A percentile compares a stretch with the other conserved stretches of the same genome.
phyloP scores from a whole-genome alignment of 208 protist species.

The Trypanosoma caninum region DNA sequence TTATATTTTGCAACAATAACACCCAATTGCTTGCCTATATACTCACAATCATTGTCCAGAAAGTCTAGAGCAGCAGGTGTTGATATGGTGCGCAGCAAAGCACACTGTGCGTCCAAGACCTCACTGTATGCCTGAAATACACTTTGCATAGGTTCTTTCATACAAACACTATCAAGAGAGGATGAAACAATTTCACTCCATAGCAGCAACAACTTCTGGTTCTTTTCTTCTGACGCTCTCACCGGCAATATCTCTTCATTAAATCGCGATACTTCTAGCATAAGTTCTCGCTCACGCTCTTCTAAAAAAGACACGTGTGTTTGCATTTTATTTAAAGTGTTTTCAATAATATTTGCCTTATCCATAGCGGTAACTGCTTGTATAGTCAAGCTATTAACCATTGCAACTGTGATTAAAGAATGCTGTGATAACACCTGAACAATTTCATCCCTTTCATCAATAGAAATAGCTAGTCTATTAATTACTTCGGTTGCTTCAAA shows the following conservation, averaged over 20 bases:
- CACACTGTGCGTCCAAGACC: conserved; percentile 12
- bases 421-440: conserved; percentile 3
- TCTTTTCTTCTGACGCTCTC: background rate
- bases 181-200: background rate
- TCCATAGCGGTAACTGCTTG: background rate
- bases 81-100: conserved; percentile 12
- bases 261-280: background rate
- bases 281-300: conserved; percentile 5
- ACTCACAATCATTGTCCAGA: background rate
- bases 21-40: background rate
- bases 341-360: background rate
- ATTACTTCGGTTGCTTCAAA: conserved; percentile 1
- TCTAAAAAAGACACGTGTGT: background rate
- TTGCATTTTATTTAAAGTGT: conserved; percentile 2
- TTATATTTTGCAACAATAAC: background rate
- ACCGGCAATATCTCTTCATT: conserved; percentile 3
- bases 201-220: background rate
- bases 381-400: background rate
- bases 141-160: conserved; percentile 1
- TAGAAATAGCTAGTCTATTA: conserved; percentile 9
- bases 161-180: background rate
- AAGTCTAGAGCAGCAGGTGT: background rate
- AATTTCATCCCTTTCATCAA: conserved; percentile 5
- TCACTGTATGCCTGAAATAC: conserved; percentile 10
- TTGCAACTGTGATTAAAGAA: background rate